These are phyloP conservation scores for Carex parvula DNA, from an alignment of 176 grass and related monocot genomes.

Conservation along the genomic window DNA sequence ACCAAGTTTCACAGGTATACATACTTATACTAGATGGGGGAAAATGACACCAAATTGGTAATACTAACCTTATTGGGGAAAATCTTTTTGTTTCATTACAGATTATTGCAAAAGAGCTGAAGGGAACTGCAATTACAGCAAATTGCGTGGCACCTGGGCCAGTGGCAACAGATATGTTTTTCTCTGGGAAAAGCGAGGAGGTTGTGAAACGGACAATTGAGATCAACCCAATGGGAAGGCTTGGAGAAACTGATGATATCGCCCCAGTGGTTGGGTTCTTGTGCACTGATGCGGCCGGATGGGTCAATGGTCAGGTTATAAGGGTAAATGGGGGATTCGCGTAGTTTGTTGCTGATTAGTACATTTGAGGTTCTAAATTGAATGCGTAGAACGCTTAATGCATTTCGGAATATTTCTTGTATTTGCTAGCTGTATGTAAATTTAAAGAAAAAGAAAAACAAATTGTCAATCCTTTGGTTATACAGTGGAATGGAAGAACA, in stretches of 20 bases:
- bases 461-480: background rate
- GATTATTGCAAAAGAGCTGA: conserved; percentile 32
- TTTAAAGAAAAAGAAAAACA: background rate
- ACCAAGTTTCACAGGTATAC: background rate
- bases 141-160: conserved; percentile 41
- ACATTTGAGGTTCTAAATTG: background rate
- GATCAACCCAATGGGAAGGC: conserved; percentile 25
- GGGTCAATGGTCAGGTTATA: conserved; percentile 44
- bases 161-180: conserved; percentile 38
- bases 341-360: background rate
- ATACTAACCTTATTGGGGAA: background rate
- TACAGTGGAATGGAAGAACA: background rate
- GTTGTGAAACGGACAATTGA: background rate
- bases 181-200: conserved; percentile 33
- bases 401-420: background rate
- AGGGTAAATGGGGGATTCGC: conserved; percentile 32
- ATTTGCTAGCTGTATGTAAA: background rate
- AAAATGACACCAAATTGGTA: background rate
- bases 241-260: conserved; percentile 34
- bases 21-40: background rate
- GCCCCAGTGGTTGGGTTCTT: conserved; percentile 37
- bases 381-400: background rate
- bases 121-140: conserved; percentile 30
- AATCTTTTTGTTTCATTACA: background rate
- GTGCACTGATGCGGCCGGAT: conserved; percentile 26